A percentile compares a stretch with the other conserved stretches of the same genome.
phyloP scores from a whole-genome alignment of 495 filamentous ascomycete genomes.

The Xylaria venustula region DNA sequence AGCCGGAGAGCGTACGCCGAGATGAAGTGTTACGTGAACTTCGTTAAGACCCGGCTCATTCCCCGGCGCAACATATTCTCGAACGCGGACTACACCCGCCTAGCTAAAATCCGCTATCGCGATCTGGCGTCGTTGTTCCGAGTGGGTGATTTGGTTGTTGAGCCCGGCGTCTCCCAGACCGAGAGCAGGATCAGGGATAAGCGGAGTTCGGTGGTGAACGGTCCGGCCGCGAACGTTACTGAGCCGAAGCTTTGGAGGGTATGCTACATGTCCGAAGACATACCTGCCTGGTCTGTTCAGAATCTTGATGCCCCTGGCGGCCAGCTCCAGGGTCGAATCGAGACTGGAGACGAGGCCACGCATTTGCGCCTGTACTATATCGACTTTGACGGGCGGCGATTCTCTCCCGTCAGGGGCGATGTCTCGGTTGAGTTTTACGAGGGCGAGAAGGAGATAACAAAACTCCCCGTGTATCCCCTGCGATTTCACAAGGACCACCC shows the following conservation, averaged over 20 bases:
- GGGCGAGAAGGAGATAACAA: constrained; percentile 17
- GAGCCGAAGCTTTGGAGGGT: constrained; percentile 15
- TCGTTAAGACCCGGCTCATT: constrained; percentile 36
- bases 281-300: constrained; percentile 8
- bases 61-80: constrained; percentile 26
- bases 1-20: constrained; percentile 30
- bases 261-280: constrained; percentile 14
- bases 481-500: constrained; percentile 50
- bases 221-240: neutral
- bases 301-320: constrained; percentile 3
- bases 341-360: constrained; percentile 17
- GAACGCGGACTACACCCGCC: constrained; percentile 13
- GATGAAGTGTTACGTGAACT: constrained; percentile 37
- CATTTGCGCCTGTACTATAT: constrained; percentile 16
- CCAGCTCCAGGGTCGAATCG: constrained; percentile 5
- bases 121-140: constrained; percentile 41
- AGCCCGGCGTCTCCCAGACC: neutral
- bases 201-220: constrained; percentile 1
- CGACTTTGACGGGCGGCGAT: constrained; percentile 11
- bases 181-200: constrained; percentile 3
- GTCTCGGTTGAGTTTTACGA: constrained; percentile 52
- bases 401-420: constrained; percentile 36
- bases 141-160: constrained; percentile 29
- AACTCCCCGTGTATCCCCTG: constrained; percentile 48
- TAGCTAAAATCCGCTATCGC: constrained; percentile 27